Base-by-base conservation (phyloP, 331 rosid genomes). In the Pyrus hybrid region DNA sequence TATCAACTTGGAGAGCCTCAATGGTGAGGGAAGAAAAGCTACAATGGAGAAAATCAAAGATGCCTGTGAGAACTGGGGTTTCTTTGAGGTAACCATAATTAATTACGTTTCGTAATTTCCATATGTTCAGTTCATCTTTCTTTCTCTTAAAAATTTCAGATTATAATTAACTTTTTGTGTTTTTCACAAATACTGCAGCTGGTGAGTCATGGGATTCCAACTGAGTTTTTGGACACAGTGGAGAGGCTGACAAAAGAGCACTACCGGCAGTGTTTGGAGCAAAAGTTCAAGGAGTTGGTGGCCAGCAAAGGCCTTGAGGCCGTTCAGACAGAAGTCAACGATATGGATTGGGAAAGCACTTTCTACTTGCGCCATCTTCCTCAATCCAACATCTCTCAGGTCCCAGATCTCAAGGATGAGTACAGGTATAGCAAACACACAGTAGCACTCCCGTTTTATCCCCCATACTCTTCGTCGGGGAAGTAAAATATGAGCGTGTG, bases 1-100 rank as follows among this genome's bases (percentile, higher is more conserved):
- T 30, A 89, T 93, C 75, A 89, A 68, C 85, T 76, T 88, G 82
- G 90, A 85, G 84, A 84, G 80, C 54, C 82, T 93, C 75, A 89
- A 88, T 73, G 93, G 96, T 35, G 92, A 86, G 73, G 96, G 80
- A 68, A 91, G 98, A 26, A 81, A 61, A 67, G 85, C 77, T 2
- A 89, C 81, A 69, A 80, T 91, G 97, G 96, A 80, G 62, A 85
- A 79, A 76, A 88, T 93, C 78, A 91, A 86, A 25, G 93, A 93
- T 71, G 97, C 98, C 45, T 93, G 98, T 84, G 92, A 91, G 68
- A 91, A 89, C 79, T 91, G 97, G 98, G 97, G 98, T 37, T 93
- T 93, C 93, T 91, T 93, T 80, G 98, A 93, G 97, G 98, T 93
- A 82, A 70, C 26, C 3, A 23, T 21, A 13, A 37, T 37, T 41